Evolutionary conservation across 1,284 basidiomycete species (phyloP).

Genomic region (Schizophyllum amplum): DNA sequence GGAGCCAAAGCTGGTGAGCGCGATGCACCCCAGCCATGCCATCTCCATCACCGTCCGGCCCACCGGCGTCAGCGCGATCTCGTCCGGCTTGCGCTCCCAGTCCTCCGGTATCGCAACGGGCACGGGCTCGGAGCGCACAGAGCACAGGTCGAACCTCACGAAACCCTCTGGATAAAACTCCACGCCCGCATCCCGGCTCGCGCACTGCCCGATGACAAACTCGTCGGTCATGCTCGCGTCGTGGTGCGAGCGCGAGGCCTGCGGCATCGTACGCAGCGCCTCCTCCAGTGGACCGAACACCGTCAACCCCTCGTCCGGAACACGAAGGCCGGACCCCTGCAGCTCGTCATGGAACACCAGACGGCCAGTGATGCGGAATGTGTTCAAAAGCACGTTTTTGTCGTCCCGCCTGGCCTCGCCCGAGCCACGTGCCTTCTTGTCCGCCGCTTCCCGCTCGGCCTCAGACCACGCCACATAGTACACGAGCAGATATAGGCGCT

Average conservation of each 20-base stretch:
- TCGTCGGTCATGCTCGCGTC: slow-evolving; percentile 22
- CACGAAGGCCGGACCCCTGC: slow-evolving; percentile 58
- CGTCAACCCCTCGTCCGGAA: slow-evolving; percentile 61
- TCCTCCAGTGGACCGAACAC: slow-evolving; percentile 54
- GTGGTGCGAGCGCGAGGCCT: slow-evolving; percentile 12
- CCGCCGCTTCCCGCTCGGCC: slow-evolving; percentile 25
- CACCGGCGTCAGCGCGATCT: slow-evolving; percentile 53
- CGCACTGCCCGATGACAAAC: slow-evolving; percentile 54
- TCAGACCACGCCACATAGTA: slow-evolving; percentile 48
- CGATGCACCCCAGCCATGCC: slow-evolving; percentile 73
- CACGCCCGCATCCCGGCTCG: slow-evolving; percentile 53
- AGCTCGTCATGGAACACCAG: slow-evolving; percentile 62
- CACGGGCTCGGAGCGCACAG: slow-evolving; percentile 4
- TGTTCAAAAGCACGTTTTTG: slow-evolving; percentile 38
- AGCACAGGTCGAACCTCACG: slow-evolving; percentile 54
- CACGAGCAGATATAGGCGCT: slow-evolving; percentile 63
- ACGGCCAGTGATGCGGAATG: slow-evolving; percentile 61
- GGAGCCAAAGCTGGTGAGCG: slow-evolving; percentile 57
- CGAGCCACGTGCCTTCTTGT: slow-evolving; percentile 27
- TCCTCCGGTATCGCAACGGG: slow-evolving; percentile 25
- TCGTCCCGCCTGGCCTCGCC: slow-evolving; percentile 11
- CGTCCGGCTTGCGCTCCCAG: slow-evolving; percentile 29
- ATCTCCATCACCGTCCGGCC: slow-evolving; percentile 73
- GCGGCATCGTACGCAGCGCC: slow-evolving; percentile 38
- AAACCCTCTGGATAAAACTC: slow-evolving; percentile 66